These are phyloP conservation scores for Calycina herbarum DNA, from an alignment of 2,329 filamentous ascomycete genomes.

Conservation along the genomic window DNA sequence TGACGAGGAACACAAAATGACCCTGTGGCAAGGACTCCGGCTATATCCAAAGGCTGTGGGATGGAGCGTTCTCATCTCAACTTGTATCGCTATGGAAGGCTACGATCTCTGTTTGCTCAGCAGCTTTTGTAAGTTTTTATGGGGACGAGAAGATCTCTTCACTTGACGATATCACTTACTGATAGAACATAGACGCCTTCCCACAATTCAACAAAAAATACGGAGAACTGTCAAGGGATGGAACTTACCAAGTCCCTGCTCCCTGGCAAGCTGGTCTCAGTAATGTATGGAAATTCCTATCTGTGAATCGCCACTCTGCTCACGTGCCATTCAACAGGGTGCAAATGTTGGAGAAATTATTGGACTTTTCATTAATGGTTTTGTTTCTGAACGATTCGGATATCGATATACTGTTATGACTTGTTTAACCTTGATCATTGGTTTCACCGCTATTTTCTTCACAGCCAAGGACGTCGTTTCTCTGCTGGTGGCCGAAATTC, in stretches of 20 bases:
- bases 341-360: conserved; percentile 44
- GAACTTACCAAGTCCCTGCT: conserved; percentile 39
- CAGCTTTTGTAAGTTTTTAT: conserved; percentile 32
- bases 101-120: conserved; percentile 63
- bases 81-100: conserved; percentile 88
- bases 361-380: conserved; percentile 51
- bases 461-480: conserved; percentile 48
- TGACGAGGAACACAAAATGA: conserved; percentile 68
- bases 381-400: conserved; percentile 50
- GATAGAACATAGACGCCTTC: conserved; percentile 26
- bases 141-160: conserved; percentile 13
- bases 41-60: conserved; percentile 84
- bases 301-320: conserved; percentile 3
- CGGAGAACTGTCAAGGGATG: conserved; percentile 35
- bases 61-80: conserved; percentile 86
- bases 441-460: conserved; percentile 52
- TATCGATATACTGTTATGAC: conserved; percentile 52
- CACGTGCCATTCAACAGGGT: conserved; percentile 22
- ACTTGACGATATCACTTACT: background rate
- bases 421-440: conserved; percentile 46
- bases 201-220: conserved; percentile 41
- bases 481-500: conserved; percentile 50
- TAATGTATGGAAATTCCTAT: conserved; percentile 27
- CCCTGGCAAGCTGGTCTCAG: conserved; percentile 40
- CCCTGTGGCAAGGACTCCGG: conserved; percentile 71